Evolutionary conservation across 805 yeast species (phyloP), one percentile per base, ranked within the genome.

Genomic region (Ogataea corticis): DNA sequence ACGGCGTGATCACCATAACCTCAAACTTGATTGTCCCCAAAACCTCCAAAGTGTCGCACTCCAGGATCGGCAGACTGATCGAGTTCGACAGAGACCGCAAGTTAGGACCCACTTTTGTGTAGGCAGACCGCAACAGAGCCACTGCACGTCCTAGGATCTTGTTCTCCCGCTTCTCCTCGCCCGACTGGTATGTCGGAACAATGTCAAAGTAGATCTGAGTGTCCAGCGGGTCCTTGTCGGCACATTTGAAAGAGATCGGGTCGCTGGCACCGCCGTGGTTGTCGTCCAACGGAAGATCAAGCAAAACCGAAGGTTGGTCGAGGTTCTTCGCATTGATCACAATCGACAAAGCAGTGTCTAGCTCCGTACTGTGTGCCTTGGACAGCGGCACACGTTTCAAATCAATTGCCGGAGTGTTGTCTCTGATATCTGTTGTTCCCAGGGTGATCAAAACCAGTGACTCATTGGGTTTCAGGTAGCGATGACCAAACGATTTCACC

Each of bases 211-310:
- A 79, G 30, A 92, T 63, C 3, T 77, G 63, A 12, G 84, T 76
- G 42, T 83, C 79, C 30, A 75, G 66, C 12, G 80, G 77, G 27
- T 69, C 69, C 32, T 70, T 65, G 42, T 76, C 66, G 7, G 68
- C 65, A 46, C 85, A 75, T 49, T 82, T 82, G 67, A 92, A 88
- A 7, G 83, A 72, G 33, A 92, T 77, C 2, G 96, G 92, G 49
- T 82, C 88, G 2, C 81, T 75, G n/a, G 83, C 80, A 45, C 77
- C 69, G 2, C 83, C 83, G 57, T 77, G 80, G 41, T 78, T 83
- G 55, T 87, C 96, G 58, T 90, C 94, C 33, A 87, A 67, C 2
- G 97, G 97, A 50, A 91, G 71, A 56, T 90, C 97, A 19, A 85
- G 61, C 7, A 84, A 71, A 1, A 79, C 78, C 15, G 59, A 51